phyloP scores from a whole-genome alignment of 2,329 filamentous ascomycete species.

The Aaosphaeria arxii region DNA sequence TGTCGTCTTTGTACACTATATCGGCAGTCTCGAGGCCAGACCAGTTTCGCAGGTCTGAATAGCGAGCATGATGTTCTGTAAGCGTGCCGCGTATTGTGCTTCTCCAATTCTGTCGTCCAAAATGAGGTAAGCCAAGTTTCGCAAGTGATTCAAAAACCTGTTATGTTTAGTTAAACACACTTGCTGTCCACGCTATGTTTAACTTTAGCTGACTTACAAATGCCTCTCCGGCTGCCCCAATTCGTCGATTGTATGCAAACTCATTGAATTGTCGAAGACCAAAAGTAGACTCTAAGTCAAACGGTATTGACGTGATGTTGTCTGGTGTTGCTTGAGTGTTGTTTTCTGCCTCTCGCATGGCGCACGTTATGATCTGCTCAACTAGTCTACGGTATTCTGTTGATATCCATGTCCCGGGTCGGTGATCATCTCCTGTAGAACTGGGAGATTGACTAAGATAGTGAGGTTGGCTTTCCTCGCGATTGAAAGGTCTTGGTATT shows the following conservation, averaged over 20 bases:
- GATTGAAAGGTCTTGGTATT: not conserved
- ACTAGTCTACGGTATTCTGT: constrained; percentile 6
- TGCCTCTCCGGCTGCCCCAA: constrained; percentile 21
- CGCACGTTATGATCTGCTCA: constrained; percentile 9
- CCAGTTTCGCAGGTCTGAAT: constrained; percentile 42
- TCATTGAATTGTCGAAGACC: constrained; percentile 6
- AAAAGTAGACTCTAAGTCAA: constrained; percentile 6
- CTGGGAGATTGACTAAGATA: not conserved
- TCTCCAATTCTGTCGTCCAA: constrained; percentile 45
- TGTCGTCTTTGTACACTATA: constrained; percentile 44
- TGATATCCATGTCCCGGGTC: not conserved
- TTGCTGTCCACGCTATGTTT: not conserved
- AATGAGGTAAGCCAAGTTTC: constrained; percentile 31
- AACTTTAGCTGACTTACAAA: constrained; percentile 11
- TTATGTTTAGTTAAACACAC: not conserved
- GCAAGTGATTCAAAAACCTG: constrained; percentile 46
- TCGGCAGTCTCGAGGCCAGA: constrained; percentile 46
- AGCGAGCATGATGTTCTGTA: constrained; percentile 36
- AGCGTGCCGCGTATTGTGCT: constrained; percentile 48
- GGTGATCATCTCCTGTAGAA: not conserved
- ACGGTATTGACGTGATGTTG: not conserved
- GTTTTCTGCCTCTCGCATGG: constrained; percentile 1
- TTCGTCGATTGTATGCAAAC: constrained; percentile 8
- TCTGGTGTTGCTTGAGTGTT: not conserved
- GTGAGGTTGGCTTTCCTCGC: not conserved